Evolutionary conservation across 164 flowering plant genomes (phyloP), one percentile per base, ranked within the genome.

Genomic region (Akebia trifoliata): DNA sequence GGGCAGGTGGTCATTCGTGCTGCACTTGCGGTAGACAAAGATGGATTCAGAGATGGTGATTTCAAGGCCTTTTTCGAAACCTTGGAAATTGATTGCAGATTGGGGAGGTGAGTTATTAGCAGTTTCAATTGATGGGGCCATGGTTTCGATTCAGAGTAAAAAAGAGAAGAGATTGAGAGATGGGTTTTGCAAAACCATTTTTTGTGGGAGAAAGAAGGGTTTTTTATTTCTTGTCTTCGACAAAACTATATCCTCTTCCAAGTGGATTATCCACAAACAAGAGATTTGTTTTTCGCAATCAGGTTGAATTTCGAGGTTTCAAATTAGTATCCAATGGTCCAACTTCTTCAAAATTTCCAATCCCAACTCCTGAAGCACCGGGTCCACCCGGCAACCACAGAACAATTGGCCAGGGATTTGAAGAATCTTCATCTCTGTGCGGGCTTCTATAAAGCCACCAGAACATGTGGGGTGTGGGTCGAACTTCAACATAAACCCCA

Each of bases 211-310:
- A n/a, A n/a, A n/a, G n/a, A n/a, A n/a, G n/a, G n/a, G n/a, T n/a
- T n/a, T n/a, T n/a, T 57, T 76, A 50, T 0, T 45, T 51, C 8
- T 50, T 29, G 17, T 88, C 86, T 65, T 89, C 93, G 71, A 85
- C 96, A 72, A 58, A 92, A 66, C 96, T 92, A 60, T 61, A 92
- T 34, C 98, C 96, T 20, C 96, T 80, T 42, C 98, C 98, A 8
- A 92, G 91, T 50, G 98, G 98, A 57, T 78, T 81, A 55, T 92
- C 98, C 53, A 81, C 84, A 57, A 83, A 83, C 7, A 83, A 52
- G 22, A 83, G 81, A 72, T 83, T 85, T 20, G 83, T 83, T 63
- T 78, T 75, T n/a, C 29, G 63, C 28, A 83, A 59, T 85, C 85
- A 83, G 9, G 88, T 83, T 28, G 79, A 83, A 50, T 78, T 81